Base-by-base conservation (phyloP, 2,329 filamentous ascomycete genomes). In the Scolecobasidium constrictum region DNA sequence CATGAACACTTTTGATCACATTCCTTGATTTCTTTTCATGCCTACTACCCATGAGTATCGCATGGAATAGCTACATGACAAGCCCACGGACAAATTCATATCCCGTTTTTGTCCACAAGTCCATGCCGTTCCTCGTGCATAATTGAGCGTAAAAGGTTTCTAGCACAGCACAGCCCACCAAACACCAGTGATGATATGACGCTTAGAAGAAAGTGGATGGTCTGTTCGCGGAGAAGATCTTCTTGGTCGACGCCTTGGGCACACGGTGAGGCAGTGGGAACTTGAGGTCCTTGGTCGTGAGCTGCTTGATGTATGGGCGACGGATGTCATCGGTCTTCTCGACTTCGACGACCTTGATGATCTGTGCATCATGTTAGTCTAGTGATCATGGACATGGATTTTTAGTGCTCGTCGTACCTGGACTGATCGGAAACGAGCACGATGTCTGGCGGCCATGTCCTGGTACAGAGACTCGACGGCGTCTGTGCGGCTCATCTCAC, bases 361-460 rank as follows among this genome's bases (percentile, higher is more conserved):
- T 90, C 90, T 96, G 57, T 49, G 44, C 7, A 19, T 34, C 17
- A 6, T 31, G 16, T 45, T 28, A 44, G 13, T 21, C 40, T 12
- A 20, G 22, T 31, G 20, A 23, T 6, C 15, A 17, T 34, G 45
- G 35, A 17, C 38, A 33, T 46, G 15, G 6, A 11, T 20, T 26
- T 7, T 9, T 18, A 39, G 6, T 22, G 23, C 22, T 39, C 6
- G 17, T 20, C 88, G 54, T 87, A 95, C 90, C 80, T 95, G 88
- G 68, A 98, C 92, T 58, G 86, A 93, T 73, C 92, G 81, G 79
- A 98, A 98, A 63, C 92, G 86, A 64, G 92, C 83, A 67, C 86
- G 87, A 81, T 98, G 92, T 69, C 92, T 86, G 69, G 93, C 90
- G 59, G 92, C 87, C 92, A 98, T 96, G 77, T 98, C 92, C 73